Percentiles rank a stretch among this genome's conserved stretches.
phyloP scores from a whole-genome alignment of 495 filamentous ascomycete genomes.

The Tirmania nivea region DNA sequence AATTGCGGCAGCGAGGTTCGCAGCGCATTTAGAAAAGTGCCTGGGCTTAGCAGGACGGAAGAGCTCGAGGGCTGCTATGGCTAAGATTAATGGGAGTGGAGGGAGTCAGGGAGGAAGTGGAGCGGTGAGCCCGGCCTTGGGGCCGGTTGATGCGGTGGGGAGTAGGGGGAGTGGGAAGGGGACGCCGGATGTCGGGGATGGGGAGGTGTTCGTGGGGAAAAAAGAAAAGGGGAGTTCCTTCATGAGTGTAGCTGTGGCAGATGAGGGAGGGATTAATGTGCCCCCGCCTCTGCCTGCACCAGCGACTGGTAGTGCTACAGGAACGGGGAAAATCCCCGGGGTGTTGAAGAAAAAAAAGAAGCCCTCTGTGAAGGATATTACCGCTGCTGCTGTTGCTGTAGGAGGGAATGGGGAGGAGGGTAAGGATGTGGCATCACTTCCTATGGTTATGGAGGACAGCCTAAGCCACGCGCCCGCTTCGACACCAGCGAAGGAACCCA shows the following conservation, averaged over 20 bases:
- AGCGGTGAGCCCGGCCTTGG: slow-evolving; percentile 13
- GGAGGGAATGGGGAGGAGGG: background rate
- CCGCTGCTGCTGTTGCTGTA: background rate
- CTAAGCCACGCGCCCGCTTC: slow-evolving; percentile 3
- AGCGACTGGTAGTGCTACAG: background rate
- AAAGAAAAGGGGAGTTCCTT: slow-evolving; percentile 15
- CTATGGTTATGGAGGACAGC: slow-evolving; percentile 2
- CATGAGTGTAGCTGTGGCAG: slow-evolving; percentile 1
- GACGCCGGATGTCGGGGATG: background rate
- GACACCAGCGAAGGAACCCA: background rate
- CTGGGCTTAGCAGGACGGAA: slow-evolving; percentile 14
- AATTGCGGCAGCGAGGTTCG: slow-evolving; percentile 6
- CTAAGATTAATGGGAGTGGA: slow-evolving; percentile 13
- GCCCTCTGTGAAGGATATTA: background rate
- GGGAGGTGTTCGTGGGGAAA: slow-evolving; percentile 5
- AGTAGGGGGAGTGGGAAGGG: background rate
- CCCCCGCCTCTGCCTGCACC: background rate
- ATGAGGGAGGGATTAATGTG: background rate
- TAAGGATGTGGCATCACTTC: slow-evolving; percentile 1
- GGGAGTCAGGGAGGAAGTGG: background rate
- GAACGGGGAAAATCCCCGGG: background rate
- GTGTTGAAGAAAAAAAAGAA: slow-evolving; percentile 18
- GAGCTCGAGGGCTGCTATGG: slow-evolving; percentile 13
- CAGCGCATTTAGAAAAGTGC: slow-evolving; percentile 17
- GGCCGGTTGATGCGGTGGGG: slow-evolving; percentile 7